Evolutionary conservation across 805 yeast species (phyloP).

Genomic region (Wickerhamiella musiphila): DNA sequence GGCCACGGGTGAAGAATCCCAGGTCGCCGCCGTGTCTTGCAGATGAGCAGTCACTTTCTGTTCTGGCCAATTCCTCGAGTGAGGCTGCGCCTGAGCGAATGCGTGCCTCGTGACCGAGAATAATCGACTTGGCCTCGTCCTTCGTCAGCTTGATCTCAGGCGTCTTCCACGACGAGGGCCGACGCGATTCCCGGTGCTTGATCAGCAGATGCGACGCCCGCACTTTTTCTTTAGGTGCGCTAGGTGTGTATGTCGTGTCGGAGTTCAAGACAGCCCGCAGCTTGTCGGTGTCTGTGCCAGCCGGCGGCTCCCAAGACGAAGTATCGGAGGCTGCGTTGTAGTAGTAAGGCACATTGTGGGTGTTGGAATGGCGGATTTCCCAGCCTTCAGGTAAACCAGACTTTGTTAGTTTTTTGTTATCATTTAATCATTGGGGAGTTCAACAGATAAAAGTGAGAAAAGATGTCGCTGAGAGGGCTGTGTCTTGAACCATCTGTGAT

Average conservation of each 20-base stretch:
- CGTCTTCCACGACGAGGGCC: slow-evolving; percentile 85
- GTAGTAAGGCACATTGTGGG: slow-evolving; percentile 73
- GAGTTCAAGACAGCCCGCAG: slow-evolving; percentile 39
- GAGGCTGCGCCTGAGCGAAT: slow-evolving; percentile 48
- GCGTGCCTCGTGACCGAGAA: slow-evolving; percentile 38
- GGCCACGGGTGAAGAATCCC: slow-evolving; percentile 75
- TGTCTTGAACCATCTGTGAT: no score
- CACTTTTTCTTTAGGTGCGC: slow-evolving; percentile 29
- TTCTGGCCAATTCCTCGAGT: slow-evolving; percentile 54
- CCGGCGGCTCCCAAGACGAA: slow-evolving; percentile 86
- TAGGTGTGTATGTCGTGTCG: slow-evolving; percentile 14
- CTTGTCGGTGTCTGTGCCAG: slow-evolving; percentile 49
- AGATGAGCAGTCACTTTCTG: slow-evolving; percentile 80
- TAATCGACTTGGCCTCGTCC: slow-evolving; percentile 57
- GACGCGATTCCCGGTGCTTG: slow-evolving; percentile 67
- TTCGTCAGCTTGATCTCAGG: slow-evolving; percentile 58
- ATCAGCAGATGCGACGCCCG: slow-evolving; percentile 68
- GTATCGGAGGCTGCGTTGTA: slow-evolving; percentile 50
- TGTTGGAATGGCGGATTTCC: slow-evolving; percentile 62
- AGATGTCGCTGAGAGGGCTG: no score
- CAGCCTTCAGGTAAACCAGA: slow-evolving; percentile 83
- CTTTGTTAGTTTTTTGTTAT: slow-evolving; percentile 20
- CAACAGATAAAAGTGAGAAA: no score
- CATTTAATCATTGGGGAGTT: neutral
- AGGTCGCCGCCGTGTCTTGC: slow-evolving; percentile 82